Evolutionary conservation across 208 protist species (phyloP).

Genomic region (Crithidia acanthocephali): DNA sequence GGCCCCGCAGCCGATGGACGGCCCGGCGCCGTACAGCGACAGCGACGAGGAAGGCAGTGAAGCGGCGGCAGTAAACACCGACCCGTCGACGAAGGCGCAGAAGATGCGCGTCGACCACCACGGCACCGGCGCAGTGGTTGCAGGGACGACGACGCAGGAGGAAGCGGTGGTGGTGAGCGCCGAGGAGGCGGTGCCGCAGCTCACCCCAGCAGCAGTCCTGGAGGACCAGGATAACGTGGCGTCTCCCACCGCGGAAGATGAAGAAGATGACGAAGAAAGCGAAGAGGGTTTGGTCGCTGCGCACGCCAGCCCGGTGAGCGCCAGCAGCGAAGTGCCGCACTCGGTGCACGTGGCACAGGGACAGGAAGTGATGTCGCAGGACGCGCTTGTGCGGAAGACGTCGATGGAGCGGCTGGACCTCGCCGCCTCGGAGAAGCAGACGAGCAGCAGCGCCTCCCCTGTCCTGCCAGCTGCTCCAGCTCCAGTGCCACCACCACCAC

Average conservation of each 20-base stretch:
- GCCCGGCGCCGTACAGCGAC: slow-evolving; percentile 11
- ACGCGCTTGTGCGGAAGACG: background rate
- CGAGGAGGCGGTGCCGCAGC: background rate
- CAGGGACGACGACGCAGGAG: background rate
- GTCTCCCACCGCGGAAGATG: background rate
- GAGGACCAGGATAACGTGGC: background rate
- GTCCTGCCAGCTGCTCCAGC: background rate
- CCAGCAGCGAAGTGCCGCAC: slow-evolving; percentile 15
- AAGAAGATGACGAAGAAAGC: background rate
- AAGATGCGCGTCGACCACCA: background rate
- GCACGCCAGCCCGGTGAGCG: slow-evolving; percentile 13
- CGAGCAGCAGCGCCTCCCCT: background rate
- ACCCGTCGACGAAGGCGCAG: background rate
- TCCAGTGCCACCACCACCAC: background rate
- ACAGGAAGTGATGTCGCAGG: background rate
- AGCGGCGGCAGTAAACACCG: background rate
- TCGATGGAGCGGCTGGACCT: background rate
- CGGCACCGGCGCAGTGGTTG: background rate
- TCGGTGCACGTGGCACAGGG: slow-evolving; percentile 11
- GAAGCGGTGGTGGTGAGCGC: background rate
- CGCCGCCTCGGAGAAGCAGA: slow-evolving; percentile 1
- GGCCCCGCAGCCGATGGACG: slow-evolving; percentile 8
- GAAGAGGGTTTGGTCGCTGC: background rate
- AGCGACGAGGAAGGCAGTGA: background rate
- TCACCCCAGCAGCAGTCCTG: background rate